A percentile compares a stretch with the other conserved stretches of the same genome.
phyloP scores from a whole-genome alignment of 768 basidiomycete species.

The Russula earlei region DNA sequence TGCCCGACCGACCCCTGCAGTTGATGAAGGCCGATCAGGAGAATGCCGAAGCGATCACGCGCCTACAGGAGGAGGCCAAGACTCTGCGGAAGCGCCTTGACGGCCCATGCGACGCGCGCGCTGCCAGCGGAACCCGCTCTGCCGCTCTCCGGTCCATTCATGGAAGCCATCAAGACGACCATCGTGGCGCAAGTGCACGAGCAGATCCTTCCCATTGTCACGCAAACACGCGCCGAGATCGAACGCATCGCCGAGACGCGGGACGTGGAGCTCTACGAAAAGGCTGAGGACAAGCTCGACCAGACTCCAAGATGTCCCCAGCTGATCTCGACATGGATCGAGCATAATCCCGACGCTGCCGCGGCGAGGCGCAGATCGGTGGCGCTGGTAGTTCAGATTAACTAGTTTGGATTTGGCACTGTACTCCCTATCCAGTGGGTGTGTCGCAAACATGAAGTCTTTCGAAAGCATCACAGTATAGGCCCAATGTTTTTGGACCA shows the following conservation, averaged over 20 bases:
- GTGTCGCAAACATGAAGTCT: too few species aligned
- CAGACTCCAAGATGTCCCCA: constrained; percentile 10
- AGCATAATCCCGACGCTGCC: constrained; percentile 2
- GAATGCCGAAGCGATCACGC: constrained; percentile 3
- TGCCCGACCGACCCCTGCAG: background rate
- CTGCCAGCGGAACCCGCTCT: background rate
- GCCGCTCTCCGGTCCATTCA: constrained; percentile 1
- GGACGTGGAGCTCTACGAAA: constrained; percentile 13
- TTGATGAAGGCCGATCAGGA: constrained; percentile 10
- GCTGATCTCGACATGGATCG: constrained; percentile 8
- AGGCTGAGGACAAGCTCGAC: constrained; percentile 4
- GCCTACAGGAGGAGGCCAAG: constrained; percentile 3
- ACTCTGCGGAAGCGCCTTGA: background rate
- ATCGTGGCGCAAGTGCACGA: background rate
- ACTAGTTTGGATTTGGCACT: background rate
- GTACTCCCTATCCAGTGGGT: too few species aligned
- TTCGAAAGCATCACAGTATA: too few species aligned
- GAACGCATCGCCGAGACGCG: background rate
- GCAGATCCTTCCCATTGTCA: constrained; percentile 5
- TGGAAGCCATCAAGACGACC: constrained; percentile 6
- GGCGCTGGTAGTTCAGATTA: background rate
- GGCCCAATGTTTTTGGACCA: too few species aligned
- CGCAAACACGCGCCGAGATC: background rate
- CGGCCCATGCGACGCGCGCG: background rate
- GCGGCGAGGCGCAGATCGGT: background rate